Conservation (phyloP, 2,329 filamentous ascomycete species). For the Pyrenochaeta sp. region DNA sequence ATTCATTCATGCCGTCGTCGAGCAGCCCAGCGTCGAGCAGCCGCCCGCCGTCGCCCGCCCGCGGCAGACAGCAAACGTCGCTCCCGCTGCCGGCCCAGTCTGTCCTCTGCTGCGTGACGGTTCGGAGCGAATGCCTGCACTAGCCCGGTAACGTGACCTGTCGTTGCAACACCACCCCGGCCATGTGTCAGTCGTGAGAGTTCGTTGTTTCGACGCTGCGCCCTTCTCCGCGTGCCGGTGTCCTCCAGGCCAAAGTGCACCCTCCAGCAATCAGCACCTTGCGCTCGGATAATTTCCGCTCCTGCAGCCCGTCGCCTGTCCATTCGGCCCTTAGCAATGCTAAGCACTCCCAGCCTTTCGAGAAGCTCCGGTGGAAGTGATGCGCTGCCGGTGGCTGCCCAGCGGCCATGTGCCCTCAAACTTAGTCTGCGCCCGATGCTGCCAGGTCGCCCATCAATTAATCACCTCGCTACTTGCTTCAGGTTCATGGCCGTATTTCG, state of each 20-base stretch:
- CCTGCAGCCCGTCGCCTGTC: slow-evolving; percentile 28
- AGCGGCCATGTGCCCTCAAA: slow-evolving; percentile 7
- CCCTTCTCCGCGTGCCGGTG: slow-evolving; percentile 25
- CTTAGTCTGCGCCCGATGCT: neutral
- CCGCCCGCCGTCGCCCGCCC: slow-evolving; percentile 13
- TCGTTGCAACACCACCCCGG: slow-evolving; percentile 6
- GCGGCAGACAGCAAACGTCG: slow-evolving; percentile 32
- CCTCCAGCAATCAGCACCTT: slow-evolving; percentile 19
- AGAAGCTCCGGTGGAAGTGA: slow-evolving; percentile 44
- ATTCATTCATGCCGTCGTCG: too few species aligned
- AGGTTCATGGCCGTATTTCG: too few species aligned
- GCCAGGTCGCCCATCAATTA: slow-evolving; percentile 3
- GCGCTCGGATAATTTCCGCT: slow-evolving; percentile 34
- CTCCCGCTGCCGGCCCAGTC: slow-evolving; percentile 16
- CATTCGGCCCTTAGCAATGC: too few species aligned
- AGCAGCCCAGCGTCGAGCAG: too few species aligned
- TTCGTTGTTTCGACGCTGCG: slow-evolving; percentile 26
- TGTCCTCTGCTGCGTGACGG: slow-evolving; percentile 1
- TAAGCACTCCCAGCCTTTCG: slow-evolving; percentile 35
- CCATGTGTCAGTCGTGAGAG: slow-evolving; percentile 6
- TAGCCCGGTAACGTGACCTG: slow-evolving; percentile 16
- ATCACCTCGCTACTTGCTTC: neutral
- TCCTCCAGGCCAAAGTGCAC: slow-evolving; percentile 4
- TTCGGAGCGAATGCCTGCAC: neutral
- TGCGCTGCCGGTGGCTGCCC: slow-evolving; percentile 31